Conservation (phyloP, 2,329 filamentous ascomycete species). For the Achaetomium macrosporum region DNA sequence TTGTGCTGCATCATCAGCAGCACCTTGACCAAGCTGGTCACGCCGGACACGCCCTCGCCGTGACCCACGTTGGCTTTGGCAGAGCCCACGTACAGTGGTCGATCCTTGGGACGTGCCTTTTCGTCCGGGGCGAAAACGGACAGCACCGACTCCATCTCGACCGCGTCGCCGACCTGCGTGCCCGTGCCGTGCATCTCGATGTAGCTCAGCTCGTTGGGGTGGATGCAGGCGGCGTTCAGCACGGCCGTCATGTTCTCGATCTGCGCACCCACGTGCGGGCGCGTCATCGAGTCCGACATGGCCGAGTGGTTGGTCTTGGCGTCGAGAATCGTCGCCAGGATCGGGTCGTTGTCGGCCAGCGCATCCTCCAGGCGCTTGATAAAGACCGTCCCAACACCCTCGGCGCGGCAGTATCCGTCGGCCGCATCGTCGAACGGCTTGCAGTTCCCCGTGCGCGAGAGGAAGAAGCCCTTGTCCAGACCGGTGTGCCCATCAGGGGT, state of each 20-base stretch:
- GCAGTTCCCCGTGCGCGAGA: slow-evolving; percentile 23
- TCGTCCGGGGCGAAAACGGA: no score
- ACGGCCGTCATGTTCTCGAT: no score
- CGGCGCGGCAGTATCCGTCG: slow-evolving; percentile 45
- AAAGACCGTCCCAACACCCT: slow-evolving; percentile 39
- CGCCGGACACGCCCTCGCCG: slow-evolving; percentile 39
- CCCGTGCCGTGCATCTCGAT: slow-evolving; percentile 65
- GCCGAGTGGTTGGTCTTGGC: slow-evolving; percentile 60
- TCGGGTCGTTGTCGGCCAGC: slow-evolving; percentile 38
- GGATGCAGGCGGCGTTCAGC: slow-evolving; percentile 55
- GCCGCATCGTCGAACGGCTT: slow-evolving; percentile 36
- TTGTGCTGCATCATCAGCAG: slow-evolving; percentile 45
- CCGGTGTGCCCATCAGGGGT: slow-evolving; percentile 26
- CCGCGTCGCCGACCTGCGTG: slow-evolving; percentile 35
- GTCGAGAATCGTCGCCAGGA: slow-evolving; percentile 55
- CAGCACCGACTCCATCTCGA: not conserved
- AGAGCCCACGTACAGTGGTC: slow-evolving; percentile 39
- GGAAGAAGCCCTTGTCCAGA: slow-evolving; percentile 15
- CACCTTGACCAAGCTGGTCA: slow-evolving; percentile 40
- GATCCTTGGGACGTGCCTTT: no score
- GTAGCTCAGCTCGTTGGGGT: slow-evolving; percentile 53
- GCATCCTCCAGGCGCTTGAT: slow-evolving; percentile 45
- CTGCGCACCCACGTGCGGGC: slow-evolving; percentile 51
- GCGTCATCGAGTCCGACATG: slow-evolving; percentile 57
- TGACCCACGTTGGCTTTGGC: slow-evolving; percentile 49